A percentile compares a stretch with the other conserved stretches of the same genome.
phyloP scores from a whole-genome alignment of 768 basidiomycete genomes.

The Rhodotorula sphaerocarpa region DNA sequence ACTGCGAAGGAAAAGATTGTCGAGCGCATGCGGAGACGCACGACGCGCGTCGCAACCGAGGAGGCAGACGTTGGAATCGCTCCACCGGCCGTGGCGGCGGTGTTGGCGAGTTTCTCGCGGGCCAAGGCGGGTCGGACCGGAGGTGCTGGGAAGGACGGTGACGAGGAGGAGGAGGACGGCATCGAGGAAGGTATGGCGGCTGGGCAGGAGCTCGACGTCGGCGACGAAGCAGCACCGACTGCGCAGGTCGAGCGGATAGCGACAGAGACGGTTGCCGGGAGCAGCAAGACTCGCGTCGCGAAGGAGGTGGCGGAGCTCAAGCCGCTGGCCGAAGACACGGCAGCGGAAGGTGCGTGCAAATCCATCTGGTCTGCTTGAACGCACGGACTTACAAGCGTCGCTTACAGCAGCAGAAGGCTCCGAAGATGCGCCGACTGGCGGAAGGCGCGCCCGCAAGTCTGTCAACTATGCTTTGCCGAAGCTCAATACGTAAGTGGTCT shows the following conservation, averaged over 20 bases:
- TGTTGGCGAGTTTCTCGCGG: too few relatives aligned
- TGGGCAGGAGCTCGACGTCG: neutral
- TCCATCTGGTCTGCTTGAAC: too few relatives aligned
- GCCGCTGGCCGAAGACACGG: neutral
- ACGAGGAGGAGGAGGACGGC: neutral
- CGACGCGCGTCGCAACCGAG: neutral
- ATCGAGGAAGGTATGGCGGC: neutral
- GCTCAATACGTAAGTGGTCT: conserved; percentile 34
- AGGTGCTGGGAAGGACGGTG: neutral
- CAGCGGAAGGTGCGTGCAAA: too few relatives aligned
- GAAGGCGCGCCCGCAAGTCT: conserved; percentile 33
- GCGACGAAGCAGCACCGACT: neutral
- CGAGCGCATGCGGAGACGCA: neutral
- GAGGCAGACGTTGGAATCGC: neutral
- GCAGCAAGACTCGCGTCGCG: too few relatives aligned
- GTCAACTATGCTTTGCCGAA: conserved; percentile 39
- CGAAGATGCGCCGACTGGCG: neutral
- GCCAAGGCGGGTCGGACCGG: neutral
- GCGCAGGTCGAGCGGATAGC: too few relatives aligned
- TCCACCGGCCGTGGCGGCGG: neutral
- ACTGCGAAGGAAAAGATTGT: neutral
- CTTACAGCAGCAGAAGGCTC: too few relatives aligned
- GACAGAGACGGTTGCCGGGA: too few relatives aligned
- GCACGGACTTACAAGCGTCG: too few relatives aligned
- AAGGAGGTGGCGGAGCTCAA: conserved; percentile 4